These are phyloP conservation scores for Penicillium sp. DNA, from an alignment of 2,329 filamentous ascomycete species.

Conservation along the genomic window DNA sequence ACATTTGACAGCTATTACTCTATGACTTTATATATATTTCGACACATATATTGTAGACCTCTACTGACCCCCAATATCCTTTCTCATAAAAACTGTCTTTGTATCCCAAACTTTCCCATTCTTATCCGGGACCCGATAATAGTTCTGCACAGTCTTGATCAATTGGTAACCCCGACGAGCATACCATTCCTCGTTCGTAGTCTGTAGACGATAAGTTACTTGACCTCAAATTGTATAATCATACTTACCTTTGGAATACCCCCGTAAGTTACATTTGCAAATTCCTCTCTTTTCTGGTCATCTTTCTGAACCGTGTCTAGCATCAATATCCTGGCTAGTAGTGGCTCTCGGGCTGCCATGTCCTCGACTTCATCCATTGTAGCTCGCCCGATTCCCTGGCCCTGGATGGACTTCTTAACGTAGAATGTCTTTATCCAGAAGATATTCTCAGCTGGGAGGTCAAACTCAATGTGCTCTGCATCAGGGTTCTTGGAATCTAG, in stretches of 20 bases:
- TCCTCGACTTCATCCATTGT: conserved; percentile 23
- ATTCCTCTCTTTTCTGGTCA: conserved; percentile 18
- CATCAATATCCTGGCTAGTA: conserved; percentile 17
- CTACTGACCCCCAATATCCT: conserved; percentile 11
- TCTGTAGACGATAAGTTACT: conserved; percentile 7
- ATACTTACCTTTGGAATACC: conserved; percentile 15
- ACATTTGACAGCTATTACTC: too few species aligned
- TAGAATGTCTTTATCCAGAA: conserved; percentile 25
- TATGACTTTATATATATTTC: background rate
- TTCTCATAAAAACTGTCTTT: conserved; percentile 23
- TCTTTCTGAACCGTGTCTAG: conserved; percentile 19
- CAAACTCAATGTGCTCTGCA: conserved; percentile 6
- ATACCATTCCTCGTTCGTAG: conserved; percentile 23
- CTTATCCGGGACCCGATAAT: conserved; percentile 13
- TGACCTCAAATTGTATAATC: background rate
- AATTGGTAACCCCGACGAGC: conserved; percentile 18
- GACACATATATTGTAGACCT: background rate
- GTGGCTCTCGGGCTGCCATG: conserved; percentile 17
- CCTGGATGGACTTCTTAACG: conserved; percentile 9
- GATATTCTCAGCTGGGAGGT: conserved; percentile 7
- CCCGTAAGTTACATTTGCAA: conserved; percentile 12
- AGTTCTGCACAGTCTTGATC: conserved; percentile 17
- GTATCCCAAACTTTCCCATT: conserved; percentile 16
- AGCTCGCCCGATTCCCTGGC: conserved; percentile 20
- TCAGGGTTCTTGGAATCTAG: conserved; percentile 17